Base-by-base conservation (phyloP, 2,329 filamentous ascomycete genomes). In the Colletotrichum ledebouriae region DNA sequence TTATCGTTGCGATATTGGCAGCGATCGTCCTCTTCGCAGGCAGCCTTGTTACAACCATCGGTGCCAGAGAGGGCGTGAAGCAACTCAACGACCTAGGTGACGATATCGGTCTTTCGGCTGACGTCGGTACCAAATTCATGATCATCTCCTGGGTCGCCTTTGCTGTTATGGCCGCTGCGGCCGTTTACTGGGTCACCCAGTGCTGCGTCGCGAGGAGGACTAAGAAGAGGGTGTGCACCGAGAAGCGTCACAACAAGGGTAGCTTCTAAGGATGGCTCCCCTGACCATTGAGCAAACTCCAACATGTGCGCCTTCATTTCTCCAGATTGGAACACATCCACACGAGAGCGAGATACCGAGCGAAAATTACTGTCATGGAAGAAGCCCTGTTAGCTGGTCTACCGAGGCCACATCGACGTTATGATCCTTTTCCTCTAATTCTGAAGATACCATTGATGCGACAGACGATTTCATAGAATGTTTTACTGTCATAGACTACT, bases 141-240 rank as follows among this genome's bases (percentile, higher is more conserved):
- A 77, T 72, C 37, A 73, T 86, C 44, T 79, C 79, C 5, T 87
- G 84, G 85, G 78, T 83, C 4, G 78, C 84, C 1, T 80, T 84
- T 15, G 83, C 73, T 3, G 75, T 83, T 68, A 85, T 86, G 80
- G 73, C 79, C 3, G 69, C 77, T 1, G 73, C 79, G 0, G 63
- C 78, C 4, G 29, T 78, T 3, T 85, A 81, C 73, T 87, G 84
- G 84, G 22, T 74, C 1, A 74, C 66, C 11, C 74, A 79, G 46
- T 73, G 82, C 70, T 75, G 76, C 37, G 34, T 74, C 4, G 71
- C 75, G 67, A 74, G 75, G 56, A 72, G 75, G 7, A 73, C 73
- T 71, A 75, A 73, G 60, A 74, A 74, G 71, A 58, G 49, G 10
- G 72, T 67, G 10, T 63, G 58, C 52, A 59, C 50, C 10, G 63